Base-by-base conservation (phyloP, 768 basidiomycete genomes). In the Pleurotus ostreatus region DNA sequence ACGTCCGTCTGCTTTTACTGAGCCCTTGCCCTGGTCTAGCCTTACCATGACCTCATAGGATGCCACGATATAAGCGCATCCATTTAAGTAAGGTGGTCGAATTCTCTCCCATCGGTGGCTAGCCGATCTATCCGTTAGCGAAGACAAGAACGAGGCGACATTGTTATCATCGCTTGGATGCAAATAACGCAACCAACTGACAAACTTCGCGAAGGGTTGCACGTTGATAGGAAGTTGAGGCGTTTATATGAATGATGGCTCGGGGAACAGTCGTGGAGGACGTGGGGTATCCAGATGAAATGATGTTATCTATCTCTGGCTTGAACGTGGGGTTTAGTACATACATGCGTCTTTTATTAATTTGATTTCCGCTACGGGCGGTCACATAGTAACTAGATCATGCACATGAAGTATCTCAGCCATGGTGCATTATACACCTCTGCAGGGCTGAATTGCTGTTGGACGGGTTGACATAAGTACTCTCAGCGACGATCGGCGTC, bases 11-110 rank as follows among this genome's bases (percentile, higher is more conserved):
- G n/a, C 38, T 34, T 13, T 23, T 16, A 26, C 22, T 37, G 22
- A 13, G 51, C 51, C 51, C 51, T 53, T 40, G 51, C 51, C 51
- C 51, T 53, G 51, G 39, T 49, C 48, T 49, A 49, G 22, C 48
- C 48, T 49, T 25, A 1, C 16, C 6, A 53, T 53, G 51, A 53
- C 51, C 51, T 53, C 51, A 53, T 38, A 11, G 39, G 22, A 39
- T 22, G 11, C 37, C 41, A 22, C 41, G 41, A 44, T 44, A 22
- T 15, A 44, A 44, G 41, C 41, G 6, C 5, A n/a, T 44, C 30
- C 9, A 34, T 34, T 34, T 34, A 34, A 34, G 30, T 34, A 34
- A 34, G 30, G 30, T 34, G 11, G 30, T 34, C 30, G 30, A 11
- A 34, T 34, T 34, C 30, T 30, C 30, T 34, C 9, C 11, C 30